A percentile compares a stretch with the other conserved stretches of the same genome.
phyloP scores from a whole-genome alignment of 1,139 yeast genomes.

The Candida tetrigidarum region DNA sequence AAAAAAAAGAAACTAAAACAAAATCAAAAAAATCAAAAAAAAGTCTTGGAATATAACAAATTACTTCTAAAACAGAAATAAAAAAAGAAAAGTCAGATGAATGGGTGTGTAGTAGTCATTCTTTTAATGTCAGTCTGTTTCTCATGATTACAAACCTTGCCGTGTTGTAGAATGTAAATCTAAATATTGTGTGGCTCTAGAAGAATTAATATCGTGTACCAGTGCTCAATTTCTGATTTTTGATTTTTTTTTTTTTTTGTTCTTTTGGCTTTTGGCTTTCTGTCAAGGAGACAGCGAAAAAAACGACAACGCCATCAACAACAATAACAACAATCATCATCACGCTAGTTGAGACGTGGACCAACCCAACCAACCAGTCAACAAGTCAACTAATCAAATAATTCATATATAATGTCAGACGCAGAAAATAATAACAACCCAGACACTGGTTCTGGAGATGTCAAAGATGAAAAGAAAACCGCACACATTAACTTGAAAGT shows the following conservation, averaged over 20 bases:
- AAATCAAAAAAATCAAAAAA: background rate
- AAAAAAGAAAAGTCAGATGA: too few species aligned
- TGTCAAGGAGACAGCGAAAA: background rate
- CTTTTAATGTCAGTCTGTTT: too few species aligned
- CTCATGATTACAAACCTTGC: too few species aligned
- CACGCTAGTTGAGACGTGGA: background rate
- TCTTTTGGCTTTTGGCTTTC: too few species aligned
- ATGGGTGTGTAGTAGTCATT: too few species aligned
- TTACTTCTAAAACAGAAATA: too few species aligned
- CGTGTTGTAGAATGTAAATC: too few species aligned
- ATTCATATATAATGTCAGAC: conserved; percentile 31
- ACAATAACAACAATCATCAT: background rate
- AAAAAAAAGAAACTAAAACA: background rate
- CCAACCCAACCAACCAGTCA: background rate
- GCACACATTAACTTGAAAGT: conserved; percentile 92
- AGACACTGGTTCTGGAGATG: conserved; percentile 19
- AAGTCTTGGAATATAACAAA: background rate
- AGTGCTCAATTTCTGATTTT: background rate
- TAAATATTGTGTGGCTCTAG: too few species aligned
- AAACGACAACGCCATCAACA: background rate
- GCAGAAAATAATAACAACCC: conserved; percentile 22
- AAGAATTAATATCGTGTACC: background rate
- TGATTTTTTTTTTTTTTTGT: background rate
- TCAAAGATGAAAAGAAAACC: conserved; percentile 64
- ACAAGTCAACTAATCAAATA: background rate